Percentiles rank a stretch among this genome's conserved stretches.
Evolutionary conservation across 2,329 filamentous ascomycete species (phyloP).

Genomic region (Lasiodiplodia gonubiensis): DNA sequence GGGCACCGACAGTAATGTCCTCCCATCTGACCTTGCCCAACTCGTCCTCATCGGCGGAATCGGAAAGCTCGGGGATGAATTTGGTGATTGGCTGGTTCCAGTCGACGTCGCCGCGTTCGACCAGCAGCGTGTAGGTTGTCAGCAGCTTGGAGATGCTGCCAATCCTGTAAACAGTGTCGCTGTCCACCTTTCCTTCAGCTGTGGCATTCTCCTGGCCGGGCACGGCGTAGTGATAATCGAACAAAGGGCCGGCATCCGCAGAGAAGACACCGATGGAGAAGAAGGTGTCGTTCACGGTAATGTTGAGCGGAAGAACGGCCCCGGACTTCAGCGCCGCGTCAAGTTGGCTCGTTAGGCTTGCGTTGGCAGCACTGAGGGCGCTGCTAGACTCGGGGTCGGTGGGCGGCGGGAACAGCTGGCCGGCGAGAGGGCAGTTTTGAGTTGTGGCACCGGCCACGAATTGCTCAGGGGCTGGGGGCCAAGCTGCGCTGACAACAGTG

Average conservation of each 20-base stretch:
- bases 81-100: constrained; percentile 51
- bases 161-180: constrained; percentile 48
- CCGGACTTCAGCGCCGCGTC: not conserved
- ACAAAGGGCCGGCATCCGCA: constrained; percentile 36
- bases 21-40: constrained; percentile 20
- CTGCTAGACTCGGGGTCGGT: constrained; percentile 15
- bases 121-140: constrained; percentile 52
- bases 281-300: constrained; percentile 36
- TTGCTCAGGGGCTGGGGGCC: not conserved
- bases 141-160: constrained; percentile 55
- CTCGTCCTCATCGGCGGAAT: not conserved
- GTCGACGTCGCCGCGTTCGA: constrained; percentile 46
- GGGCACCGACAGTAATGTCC: constrained; percentile 30
- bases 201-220: constrained; percentile 30
- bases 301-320: not conserved
- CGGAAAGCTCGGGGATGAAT: constrained; percentile 47
- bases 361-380: constrained; percentile 25
- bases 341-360: constrained; percentile 16
- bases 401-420: constrained; percentile 28
- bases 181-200: constrained; percentile 34
- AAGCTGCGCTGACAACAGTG: not conserved
- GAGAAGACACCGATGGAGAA: constrained; percentile 50
- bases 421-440: constrained; percentile 28
- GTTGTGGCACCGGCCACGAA: not conserved
- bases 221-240: constrained; percentile 44